Evolutionary conservation across 139 green algal species (phyloP).

Genomic region (Microglena sp.): DNA sequence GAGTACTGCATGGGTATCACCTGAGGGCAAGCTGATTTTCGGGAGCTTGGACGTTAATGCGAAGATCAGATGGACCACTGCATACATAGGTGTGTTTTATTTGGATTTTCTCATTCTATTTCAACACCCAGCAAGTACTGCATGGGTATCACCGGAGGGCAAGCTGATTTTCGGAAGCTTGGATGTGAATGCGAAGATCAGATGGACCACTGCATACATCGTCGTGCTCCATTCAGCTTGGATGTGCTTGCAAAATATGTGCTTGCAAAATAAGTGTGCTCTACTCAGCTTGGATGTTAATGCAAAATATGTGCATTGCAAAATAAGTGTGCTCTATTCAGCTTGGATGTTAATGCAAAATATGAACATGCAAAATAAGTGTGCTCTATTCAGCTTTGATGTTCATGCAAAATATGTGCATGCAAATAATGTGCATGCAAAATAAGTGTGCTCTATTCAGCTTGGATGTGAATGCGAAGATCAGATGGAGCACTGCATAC

Average conservation of each 20-base stretch:
- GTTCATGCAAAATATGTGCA: too few relatives aligned
- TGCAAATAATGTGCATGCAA: too few relatives aligned
- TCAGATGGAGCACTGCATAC: conserved; percentile 24
- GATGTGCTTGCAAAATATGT: too few relatives aligned
- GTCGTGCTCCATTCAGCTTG: too few relatives aligned
- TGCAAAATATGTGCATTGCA: conserved; percentile 15
- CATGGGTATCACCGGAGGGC: conserved; percentile 13
- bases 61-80: conserved; percentile 23
- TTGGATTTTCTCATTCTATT: too few relatives aligned
- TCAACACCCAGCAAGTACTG: conserved; percentile 1
- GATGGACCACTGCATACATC: conserved; percentile 24
- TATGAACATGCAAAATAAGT: too few relatives aligned
- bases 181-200: conserved; percentile 8
- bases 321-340: too few relatives aligned
- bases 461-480: conserved; percentile 7
- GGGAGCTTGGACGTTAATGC: conserved; percentile 10
- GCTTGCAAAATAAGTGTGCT: too few relatives aligned
- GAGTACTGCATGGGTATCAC: conserved; percentile 16
- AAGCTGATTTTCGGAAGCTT: conserved; percentile 21
- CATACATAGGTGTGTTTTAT: conserved; percentile 24
- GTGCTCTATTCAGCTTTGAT: too few relatives aligned
- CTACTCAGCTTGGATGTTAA: conserved; percentile 7
- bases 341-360: too few relatives aligned
- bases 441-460: too few relatives aligned
- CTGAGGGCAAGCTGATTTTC: conserved; percentile 16